phyloP scores from a whole-genome alignment of 768 basidiomycete species.

The Rhodotorula diobovata region DNA sequence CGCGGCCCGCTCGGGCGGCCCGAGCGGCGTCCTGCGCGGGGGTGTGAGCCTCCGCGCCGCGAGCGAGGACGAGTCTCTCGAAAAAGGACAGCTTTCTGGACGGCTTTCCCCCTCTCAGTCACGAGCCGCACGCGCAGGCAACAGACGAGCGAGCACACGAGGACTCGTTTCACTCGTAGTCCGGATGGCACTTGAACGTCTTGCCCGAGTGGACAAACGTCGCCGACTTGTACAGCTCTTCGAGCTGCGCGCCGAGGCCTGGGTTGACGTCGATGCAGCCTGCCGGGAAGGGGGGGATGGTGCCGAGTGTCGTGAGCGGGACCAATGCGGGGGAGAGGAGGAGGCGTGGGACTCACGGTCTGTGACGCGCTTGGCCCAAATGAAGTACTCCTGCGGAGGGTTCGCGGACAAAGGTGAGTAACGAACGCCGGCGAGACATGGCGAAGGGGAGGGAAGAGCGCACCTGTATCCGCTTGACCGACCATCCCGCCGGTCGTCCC shows the following conservation, averaged over 20 bases:
- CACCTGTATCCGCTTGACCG: slow-evolving; percentile 20
- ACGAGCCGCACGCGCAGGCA: too few relatives aligned
- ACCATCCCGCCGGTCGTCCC: slow-evolving; percentile 17
- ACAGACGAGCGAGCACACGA: too few relatives aligned
- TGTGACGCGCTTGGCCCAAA: slow-evolving; percentile 28
- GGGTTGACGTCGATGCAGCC: slow-evolving; percentile 25
- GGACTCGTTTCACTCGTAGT: neutral
- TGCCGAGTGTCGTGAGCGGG: too few relatives aligned
- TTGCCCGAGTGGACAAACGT: slow-evolving; percentile 14
- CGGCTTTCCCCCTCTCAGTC: too few relatives aligned
- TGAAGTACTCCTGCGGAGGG: slow-evolving; percentile 23
- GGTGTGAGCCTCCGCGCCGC: too few relatives aligned
- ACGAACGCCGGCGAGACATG: too few relatives aligned
- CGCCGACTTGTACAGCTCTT: slow-evolving; percentile 12
- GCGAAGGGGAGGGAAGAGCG: neutral
- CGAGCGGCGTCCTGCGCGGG: too few relatives aligned
- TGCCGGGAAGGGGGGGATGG: neutral
- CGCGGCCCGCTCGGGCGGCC: too few relatives aligned
- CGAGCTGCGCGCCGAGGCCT: slow-evolving; percentile 22
- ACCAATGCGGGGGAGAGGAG: neutral
- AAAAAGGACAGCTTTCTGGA: too few relatives aligned
- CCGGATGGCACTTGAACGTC: slow-evolving; percentile 21
- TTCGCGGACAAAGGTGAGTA: too few relatives aligned
- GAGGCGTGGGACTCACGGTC: slow-evolving; percentile 5
- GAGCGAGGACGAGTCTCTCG: too few relatives aligned